Evolutionary conservation across 306 rosid genomes (phyloP).

Genomic region (Pterocarpus macrocarpus): DNA sequence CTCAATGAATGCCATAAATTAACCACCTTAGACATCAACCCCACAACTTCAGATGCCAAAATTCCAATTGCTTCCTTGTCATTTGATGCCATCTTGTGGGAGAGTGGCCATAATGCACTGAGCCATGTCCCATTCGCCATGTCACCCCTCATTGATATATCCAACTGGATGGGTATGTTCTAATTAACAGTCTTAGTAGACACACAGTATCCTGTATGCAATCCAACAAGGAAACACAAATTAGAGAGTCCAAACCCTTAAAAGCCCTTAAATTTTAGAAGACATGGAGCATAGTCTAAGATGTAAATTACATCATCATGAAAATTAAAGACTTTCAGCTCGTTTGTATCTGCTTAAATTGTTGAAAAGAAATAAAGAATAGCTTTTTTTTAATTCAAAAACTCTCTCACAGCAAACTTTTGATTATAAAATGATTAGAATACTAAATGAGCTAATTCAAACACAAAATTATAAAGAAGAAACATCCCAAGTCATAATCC

Average conservation of each 20-base stretch:
- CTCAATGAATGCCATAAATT: conserved; percentile 77
- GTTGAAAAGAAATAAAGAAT: neutral
- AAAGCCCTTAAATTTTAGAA: neutral
- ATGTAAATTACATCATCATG: neutral
- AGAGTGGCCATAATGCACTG: conserved; percentile 51
- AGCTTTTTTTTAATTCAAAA: neutral
- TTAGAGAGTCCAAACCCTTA: conserved; percentile 39
- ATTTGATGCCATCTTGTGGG: conserved; percentile 57
- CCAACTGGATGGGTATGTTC: conserved; percentile 5
- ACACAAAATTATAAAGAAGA: neutral
- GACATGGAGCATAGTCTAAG: neutral
- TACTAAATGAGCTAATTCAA: neutral
- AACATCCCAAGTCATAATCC: neutral
- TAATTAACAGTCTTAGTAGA: conserved; percentile 27
- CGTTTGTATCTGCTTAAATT: neutral
- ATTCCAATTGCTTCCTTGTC: conserved; percentile 71
- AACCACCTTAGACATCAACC: conserved; percentile 79
- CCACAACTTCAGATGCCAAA: conserved; percentile 73
- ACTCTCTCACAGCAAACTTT: too few relatives aligned
- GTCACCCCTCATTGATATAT: conserved; percentile 55
- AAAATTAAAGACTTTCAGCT: conserved; percentile 17
- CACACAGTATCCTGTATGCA: conserved; percentile 45
- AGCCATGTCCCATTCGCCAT: conserved; percentile 57
- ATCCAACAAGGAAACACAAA: conserved; percentile 38
- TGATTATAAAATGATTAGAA: neutral